Evolutionary conservation across 768 basidiomycete genomes (phyloP).

Genomic region (Agrocybe chaxingu): DNA sequence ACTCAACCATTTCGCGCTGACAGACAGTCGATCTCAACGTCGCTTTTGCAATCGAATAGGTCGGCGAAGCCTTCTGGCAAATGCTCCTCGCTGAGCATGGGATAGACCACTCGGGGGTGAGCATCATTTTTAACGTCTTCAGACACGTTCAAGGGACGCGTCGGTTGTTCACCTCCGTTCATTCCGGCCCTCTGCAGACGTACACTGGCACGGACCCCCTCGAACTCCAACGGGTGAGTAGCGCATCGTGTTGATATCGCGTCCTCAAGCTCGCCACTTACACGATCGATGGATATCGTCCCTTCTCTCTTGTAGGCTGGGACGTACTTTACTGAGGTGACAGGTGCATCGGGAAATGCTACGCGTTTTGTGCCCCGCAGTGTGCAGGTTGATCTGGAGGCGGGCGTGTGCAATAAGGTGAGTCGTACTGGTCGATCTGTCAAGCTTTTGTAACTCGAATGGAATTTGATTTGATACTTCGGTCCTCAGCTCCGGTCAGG

Average conservation of each 20-base stretch:
- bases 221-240: constrained; percentile 64
- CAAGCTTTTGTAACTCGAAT: background rate
- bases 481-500: constrained; percentile 59
- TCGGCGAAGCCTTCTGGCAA: constrained; percentile 88
- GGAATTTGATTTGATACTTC: background rate
- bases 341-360: constrained; percentile 32
- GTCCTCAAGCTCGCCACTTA: constrained; percentile 9
- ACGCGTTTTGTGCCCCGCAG: constrained; percentile 87
- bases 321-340: constrained; percentile 78
- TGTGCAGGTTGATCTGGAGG: constrained; percentile 87
- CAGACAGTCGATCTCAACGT: constrained; percentile 3
- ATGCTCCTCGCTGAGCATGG: constrained; percentile 87
- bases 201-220: constrained; percentile 73
- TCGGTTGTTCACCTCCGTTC: background rate
- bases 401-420: constrained; percentile 79
- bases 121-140: constrained; percentile 15
- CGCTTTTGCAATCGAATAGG: constrained; percentile 26
- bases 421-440: constrained; percentile 20
- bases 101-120: constrained; percentile 66
- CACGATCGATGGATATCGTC: background rate
- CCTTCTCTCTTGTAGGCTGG: constrained; percentile 46
- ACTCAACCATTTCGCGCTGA: constrained; percentile 7
- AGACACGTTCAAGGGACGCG: constrained; percentile 1
- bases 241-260: too few relatives aligned
- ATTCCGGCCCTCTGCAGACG: constrained; percentile 33